Base-by-base conservation (phyloP, 495 filamentous ascomycete genomes). In the Tuber borchii region DNA sequence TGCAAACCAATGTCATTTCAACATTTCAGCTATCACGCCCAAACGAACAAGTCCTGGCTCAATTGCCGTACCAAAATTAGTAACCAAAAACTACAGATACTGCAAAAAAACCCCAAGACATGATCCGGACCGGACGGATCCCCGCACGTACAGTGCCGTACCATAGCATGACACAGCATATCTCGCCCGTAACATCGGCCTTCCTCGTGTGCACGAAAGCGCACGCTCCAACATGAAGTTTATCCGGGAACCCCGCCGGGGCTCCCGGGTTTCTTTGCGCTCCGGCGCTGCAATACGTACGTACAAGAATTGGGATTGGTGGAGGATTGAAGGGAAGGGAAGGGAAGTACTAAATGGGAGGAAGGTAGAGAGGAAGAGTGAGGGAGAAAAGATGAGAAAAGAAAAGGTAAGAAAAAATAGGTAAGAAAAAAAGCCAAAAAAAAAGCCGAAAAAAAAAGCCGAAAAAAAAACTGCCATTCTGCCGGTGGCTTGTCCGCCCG, bases 241-340 rank as follows among this genome's bases (percentile, higher is more conserved):
- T 65, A 65, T 31, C 56, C 56, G 56, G 56, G 56, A 65, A 65
- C 56, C 56, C 56, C 56, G 9, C 56, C 56, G 56, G 56, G 12
- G 56, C n/a, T 31, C n/a, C 56, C 56, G 56, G 56, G 12, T 65
- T 65, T 65, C 56, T 65, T 65, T 65, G 56, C 56, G 56, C 56
- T 56, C 48, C 22, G 9, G 48, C 48, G 48, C 48, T 56, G 48
- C 48, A n/a, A 56, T 56, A 56, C 48, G 48, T 56, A 56, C 48
- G 48, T 51, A 51, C 48, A 51, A 56, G 8, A 56, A 56, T 56
- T 56, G 48, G 48, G 48, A 8, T n/a, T 56, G 48, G 9, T 12
- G n/a, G n/a, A n/a, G 19, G 48, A n/a, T 56, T 5, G 9, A 56
- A n/a, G 48, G 8, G 48, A 56, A 56, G 34, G 34, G 34, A 37